phyloP scores from a whole-genome alignment of 805 yeast genomes.

The Candida odintsovae region DNA sequence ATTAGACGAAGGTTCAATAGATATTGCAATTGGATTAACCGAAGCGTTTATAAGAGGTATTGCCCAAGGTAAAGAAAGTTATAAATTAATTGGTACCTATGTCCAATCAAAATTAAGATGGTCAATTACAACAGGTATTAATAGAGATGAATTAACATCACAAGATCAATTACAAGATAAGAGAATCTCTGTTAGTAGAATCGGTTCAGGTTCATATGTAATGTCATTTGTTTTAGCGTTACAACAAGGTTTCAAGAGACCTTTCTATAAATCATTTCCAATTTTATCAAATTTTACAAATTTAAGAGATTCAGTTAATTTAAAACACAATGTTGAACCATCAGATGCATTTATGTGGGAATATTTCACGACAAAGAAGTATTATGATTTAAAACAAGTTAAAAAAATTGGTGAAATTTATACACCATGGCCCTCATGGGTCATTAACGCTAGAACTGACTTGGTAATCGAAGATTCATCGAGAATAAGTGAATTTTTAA shows the following conservation, averaged over 20 bases:
- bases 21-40: slow-evolving; percentile 82
- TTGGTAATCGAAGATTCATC: slow-evolving; percentile 27
- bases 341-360: slow-evolving; percentile 97
- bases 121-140: slow-evolving; percentile 78
- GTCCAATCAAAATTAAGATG: slow-evolving; percentile 84
- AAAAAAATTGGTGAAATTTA: slow-evolving; percentile 81
- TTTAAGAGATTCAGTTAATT: slow-evolving; percentile 75
- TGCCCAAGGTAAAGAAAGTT: slow-evolving; percentile 45
- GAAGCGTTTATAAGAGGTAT: slow-evolving; percentile 86
- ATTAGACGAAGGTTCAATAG: slow-evolving; percentile 56
- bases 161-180: slow-evolving; percentile 52
- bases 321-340: slow-evolving; percentile 34
- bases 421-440: slow-evolving; percentile 98
- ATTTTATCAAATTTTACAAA: slow-evolving; percentile 64
- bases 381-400: slow-evolving; percentile 75
- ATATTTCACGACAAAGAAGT: slow-evolving; percentile 80
- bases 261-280: slow-evolving; percentile 48
- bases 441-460: slow-evolving; percentile 49
- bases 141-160: slow-evolving; percentile 48
- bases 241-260: slow-evolving; percentile 45
- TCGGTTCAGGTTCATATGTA: slow-evolving; percentile 88
- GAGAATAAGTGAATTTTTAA: slow-evolving; percentile 35
- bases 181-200: slow-evolving; percentile 73
- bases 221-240: slow-evolving; percentile 83
- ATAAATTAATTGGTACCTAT: slow-evolving; percentile 72